A percentile compares a stretch with the other conserved stretches of the same genome.
Conservation (phyloP, 495 filamentous ascomycete genomes). For the Pyrenopolyporus hunteri region DNA sequence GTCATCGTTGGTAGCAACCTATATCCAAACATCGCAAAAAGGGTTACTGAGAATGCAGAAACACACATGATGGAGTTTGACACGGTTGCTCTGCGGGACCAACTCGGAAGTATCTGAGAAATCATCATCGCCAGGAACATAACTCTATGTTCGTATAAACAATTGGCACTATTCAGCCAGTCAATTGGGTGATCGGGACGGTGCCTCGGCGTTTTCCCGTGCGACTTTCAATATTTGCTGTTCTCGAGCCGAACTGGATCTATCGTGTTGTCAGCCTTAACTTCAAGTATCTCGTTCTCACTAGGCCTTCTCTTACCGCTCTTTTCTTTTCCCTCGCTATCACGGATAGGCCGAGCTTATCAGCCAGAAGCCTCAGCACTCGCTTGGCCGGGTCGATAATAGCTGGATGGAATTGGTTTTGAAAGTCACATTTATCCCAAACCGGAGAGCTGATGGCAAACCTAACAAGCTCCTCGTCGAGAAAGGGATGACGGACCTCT, state of each 20-base stretch:
- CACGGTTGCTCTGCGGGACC: slow-evolving; percentile 22
- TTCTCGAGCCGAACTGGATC: slow-evolving; percentile 86
- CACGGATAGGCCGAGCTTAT: slow-evolving; percentile 68
- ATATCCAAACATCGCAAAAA: slow-evolving; percentile 30
- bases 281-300: background rate
- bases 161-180: background rate
- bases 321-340: slow-evolving; percentile 89
- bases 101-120: slow-evolving; percentile 66
- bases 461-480: slow-evolving; percentile 83
- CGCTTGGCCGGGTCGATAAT: slow-evolving; percentile 79
- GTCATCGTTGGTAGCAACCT: slow-evolving; percentile 46
- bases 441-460: slow-evolving; percentile 78
- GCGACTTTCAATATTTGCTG: slow-evolving; percentile 77
- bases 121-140: slow-evolving; percentile 59
- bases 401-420: slow-evolving; percentile 45
- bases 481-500: slow-evolving; percentile 88
- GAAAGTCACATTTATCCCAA: slow-evolving; percentile 87
- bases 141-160: slow-evolving; percentile 5
- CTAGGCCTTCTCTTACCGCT: slow-evolving; percentile 58
- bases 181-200: slow-evolving; percentile 50
- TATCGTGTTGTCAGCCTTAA: slow-evolving; percentile 31
- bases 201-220: slow-evolving; percentile 74
- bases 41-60: slow-evolving; percentile 40
- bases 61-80: slow-evolving; percentile 36
- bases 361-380: slow-evolving; percentile 78